Percentiles rank a stretch among this genome's conserved stretches.
These are phyloP conservation scores for Claviceps pazoutovae DNA, from an alignment of 2,329 filamentous ascomycete species.

Conservation along the genomic window DNA sequence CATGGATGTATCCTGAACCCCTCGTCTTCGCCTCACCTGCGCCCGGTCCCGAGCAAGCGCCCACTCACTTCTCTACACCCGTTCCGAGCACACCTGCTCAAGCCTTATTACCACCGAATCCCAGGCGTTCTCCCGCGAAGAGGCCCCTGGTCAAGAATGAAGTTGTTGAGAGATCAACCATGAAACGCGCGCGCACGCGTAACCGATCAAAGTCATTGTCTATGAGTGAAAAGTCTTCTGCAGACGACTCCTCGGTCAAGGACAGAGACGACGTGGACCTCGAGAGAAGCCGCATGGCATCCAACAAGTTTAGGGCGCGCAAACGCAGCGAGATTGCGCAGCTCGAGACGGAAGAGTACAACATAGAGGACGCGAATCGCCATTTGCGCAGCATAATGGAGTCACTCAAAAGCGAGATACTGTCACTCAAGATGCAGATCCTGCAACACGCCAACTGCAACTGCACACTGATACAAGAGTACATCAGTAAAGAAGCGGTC, in stretches of 20 bases:
- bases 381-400: conserved; percentile 7
- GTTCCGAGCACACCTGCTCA: neutral
- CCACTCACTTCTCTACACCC: neutral
- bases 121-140: neutral
- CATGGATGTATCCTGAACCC: neutral
- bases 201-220: conserved; percentile 1
- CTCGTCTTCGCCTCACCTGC: neutral
- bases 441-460: conserved; percentile 13
- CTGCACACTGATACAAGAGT: conserved; percentile 12
- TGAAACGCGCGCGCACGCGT: neutral
- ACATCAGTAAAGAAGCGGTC: conserved; percentile 10
- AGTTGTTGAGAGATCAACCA: neutral
- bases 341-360: conserved; percentile 9
- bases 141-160: neutral
- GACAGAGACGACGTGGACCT: conserved; percentile 2
- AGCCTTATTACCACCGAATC: neutral
- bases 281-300: conserved; percentile 12
- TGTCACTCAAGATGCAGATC: conserved; percentile 12
- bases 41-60: neutral
- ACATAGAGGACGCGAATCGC: conserved; percentile 9
- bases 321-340: conserved; percentile 9
- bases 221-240: neutral
- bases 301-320: conserved; percentile 13
- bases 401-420: conserved; percentile 9
- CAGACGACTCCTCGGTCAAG: neutral